These are phyloP conservation scores for Aspergillus leporis DNA, from an alignment of 495 filamentous ascomycete genomes.

Conservation along the genomic window DNA sequence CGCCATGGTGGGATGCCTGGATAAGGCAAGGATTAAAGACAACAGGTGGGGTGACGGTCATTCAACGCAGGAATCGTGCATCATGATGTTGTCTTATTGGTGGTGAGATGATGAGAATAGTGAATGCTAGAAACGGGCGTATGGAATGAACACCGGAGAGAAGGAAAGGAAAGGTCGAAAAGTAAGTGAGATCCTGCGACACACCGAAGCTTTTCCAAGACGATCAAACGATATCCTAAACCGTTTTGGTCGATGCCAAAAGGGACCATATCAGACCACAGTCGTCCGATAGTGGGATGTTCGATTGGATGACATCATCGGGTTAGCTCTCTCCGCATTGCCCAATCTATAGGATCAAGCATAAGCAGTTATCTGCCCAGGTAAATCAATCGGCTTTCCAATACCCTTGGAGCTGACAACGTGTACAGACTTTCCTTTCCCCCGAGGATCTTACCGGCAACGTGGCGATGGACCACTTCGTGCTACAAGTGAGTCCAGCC, in stretches of 20 bases:
- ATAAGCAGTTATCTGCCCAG: not conserved
- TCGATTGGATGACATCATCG: not conserved
- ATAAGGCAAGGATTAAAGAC: not conserved
- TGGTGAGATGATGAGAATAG: not conserved
- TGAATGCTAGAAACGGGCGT: not conserved
- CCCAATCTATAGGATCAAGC: not conserved
- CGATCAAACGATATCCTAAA: not conserved
- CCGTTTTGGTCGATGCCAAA: not conserved
- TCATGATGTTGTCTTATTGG: not conserved
- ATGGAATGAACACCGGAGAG: not conserved
- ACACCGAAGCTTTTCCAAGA: slow-evolving; percentile 2
- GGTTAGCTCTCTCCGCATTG: not conserved
- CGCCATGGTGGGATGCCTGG: not conserved
- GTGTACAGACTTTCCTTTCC: slow-evolving; percentile 2
- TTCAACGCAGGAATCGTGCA: not conserved
- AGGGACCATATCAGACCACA: not conserved
- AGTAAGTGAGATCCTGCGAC: not conserved
- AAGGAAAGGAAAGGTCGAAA: not conserved
- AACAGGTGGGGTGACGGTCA: not conserved
- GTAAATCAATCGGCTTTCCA: not conserved
- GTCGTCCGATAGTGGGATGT: not conserved
- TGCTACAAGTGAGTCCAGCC: not conserved
- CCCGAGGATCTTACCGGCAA: not conserved
- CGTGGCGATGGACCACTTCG: too few relatives aligned
- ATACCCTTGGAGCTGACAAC: not conserved